These are phyloP conservation scores for Sporothrix mexicana DNA, from an alignment of 2,329 filamentous ascomycete genomes.

Conservation along the genomic window DNA sequence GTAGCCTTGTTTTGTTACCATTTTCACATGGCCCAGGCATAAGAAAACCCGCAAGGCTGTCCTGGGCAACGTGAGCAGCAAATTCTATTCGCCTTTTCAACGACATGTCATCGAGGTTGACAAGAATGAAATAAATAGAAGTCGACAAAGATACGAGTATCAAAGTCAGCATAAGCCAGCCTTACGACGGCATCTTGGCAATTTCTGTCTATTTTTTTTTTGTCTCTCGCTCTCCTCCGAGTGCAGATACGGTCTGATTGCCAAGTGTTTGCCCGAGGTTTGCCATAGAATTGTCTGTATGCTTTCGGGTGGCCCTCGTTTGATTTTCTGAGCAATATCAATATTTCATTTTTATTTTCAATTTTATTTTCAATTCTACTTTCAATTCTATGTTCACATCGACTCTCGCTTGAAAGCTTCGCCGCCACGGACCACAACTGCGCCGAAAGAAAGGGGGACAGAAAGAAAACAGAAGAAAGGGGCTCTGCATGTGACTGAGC, in stretches of 20 bases:
- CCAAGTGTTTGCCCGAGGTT: not conserved
- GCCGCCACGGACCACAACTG: no score
- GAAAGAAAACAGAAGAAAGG: no score
- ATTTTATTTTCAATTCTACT: not conserved
- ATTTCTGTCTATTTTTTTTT: not conserved
- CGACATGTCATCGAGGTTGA: not conserved
- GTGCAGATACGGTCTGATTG: not conserved
- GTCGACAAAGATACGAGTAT: not conserved
- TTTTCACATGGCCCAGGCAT: not conserved
- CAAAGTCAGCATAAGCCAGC: not conserved
- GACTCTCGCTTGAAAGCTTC: no score
- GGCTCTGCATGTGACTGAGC: not conserved
- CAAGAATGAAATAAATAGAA: not conserved
- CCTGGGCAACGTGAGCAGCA: not conserved
- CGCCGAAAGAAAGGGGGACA: no score
- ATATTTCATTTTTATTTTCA: not conserved
- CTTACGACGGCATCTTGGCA: not conserved
- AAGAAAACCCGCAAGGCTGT: constrained; percentile 3
- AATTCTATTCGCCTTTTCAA: not conserved
- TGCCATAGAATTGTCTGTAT: not conserved
- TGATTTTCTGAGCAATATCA: not conserved
- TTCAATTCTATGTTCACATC: no score
- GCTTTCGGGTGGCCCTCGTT: not conserved
- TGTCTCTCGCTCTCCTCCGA: no score
- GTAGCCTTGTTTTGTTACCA: not conserved